Conservation (phyloP, 1,284 basidiomycete genomes). For the Cryptococcus amylolentus region DNA sequence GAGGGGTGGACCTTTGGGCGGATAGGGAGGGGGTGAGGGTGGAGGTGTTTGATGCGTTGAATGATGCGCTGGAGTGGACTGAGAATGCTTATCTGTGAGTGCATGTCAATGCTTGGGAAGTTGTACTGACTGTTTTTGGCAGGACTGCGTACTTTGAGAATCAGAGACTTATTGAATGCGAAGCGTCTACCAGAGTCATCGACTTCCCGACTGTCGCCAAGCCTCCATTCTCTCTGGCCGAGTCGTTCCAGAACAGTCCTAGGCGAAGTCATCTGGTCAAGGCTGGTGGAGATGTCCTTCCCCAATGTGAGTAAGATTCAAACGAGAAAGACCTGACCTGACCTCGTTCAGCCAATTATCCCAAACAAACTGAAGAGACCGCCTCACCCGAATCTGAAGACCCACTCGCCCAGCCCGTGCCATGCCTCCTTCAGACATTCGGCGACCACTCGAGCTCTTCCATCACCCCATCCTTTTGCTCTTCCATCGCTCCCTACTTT, state of each 20-base stretch:
- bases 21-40: constrained; percentile 61
- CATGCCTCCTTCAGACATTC: constrained; percentile 66
- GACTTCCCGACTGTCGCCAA: constrained; percentile 42
- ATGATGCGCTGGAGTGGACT: constrained; percentile 94
- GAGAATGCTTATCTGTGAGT: constrained; percentile 77
- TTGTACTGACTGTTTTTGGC: background rate
- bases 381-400: constrained; percentile 1
- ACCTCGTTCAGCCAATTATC: background rate
- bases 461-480: constrained; percentile 40
- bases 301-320: constrained; percentile 17
- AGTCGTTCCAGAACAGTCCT: constrained; percentile 68
- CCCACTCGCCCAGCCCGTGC: constrained; percentile 47
- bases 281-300: constrained; percentile 60
- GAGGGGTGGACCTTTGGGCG: constrained; percentile 70
- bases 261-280: constrained; percentile 69
- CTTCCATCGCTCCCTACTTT: constrained; percentile 65
- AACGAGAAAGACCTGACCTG: background rate
- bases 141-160: constrained; percentile 50
- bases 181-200: constrained; percentile 20
- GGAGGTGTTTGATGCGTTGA: constrained; percentile 78
- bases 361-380: background rate
- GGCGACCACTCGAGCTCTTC: constrained; percentile 57
- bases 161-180: constrained; percentile 23
- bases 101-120: background rate
- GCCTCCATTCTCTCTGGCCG: constrained; percentile 52